Percentiles rank a stretch among this genome's conserved stretches.
phyloP scores from a whole-genome alignment of 2,329 filamentous ascomycete species.

The Trichoderma simmonsii region DNA sequence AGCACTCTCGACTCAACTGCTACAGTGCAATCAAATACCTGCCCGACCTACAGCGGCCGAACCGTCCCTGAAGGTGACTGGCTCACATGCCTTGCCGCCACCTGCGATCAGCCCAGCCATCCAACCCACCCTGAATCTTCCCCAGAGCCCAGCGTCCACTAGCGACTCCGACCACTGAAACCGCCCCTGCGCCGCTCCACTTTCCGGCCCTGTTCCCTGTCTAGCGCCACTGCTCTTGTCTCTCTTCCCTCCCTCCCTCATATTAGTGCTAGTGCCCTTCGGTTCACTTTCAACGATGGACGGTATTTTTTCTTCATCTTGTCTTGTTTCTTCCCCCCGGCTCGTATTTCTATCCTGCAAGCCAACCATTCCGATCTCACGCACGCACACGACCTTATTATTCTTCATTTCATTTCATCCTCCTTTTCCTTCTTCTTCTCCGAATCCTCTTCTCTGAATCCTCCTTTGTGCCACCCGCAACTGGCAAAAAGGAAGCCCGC shows the following conservation, averaged over 20 bases:
- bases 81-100: constrained; percentile 4
- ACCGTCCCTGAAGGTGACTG: not conserved
- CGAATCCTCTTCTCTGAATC: not conserved
- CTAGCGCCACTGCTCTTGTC: not conserved
- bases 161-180: not conserved
- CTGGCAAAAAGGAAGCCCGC: not conserved
- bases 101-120: not conserved
- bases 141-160: not conserved
- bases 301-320: not conserved
- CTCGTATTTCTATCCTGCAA: not conserved
- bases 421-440: not conserved
- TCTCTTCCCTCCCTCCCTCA: not conserved
- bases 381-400: not conserved
- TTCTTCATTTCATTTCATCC: not conserved
- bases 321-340: not conserved
- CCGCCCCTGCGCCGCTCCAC: constrained; percentile 2
- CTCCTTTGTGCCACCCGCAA: not conserved
- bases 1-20: too few relatives aligned
- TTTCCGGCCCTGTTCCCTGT: constrained; percentile 4
- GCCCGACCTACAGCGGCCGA: not conserved
- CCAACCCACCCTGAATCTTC: not conserved
- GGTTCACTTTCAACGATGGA: not conserved
- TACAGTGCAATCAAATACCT: not conserved
- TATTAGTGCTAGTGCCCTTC: not conserved
- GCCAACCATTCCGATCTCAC: not conserved